phyloP scores from a whole-genome alignment of 306 rosid genomes.

The Fragaria ananassa region DNA sequence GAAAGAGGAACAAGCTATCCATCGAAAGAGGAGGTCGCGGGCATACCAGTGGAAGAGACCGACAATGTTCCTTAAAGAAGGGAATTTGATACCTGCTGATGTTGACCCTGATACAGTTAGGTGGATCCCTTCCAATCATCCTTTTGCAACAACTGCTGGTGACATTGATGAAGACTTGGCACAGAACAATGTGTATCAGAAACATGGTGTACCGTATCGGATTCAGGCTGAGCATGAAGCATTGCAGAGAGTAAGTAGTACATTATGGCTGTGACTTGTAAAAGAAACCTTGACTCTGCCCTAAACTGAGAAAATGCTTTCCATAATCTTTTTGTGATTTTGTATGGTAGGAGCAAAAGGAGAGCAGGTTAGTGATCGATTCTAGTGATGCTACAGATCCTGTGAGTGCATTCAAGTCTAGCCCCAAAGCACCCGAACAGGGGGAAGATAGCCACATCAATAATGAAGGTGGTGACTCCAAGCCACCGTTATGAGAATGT shows the following conservation, averaged over 20 bases:
- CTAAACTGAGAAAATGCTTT: not conserved
- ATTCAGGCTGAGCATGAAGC: conserved; percentile 96
- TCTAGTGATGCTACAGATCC: conserved; percentile 57
- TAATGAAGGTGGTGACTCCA: conserved; percentile 42
- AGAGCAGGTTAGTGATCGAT: conserved; percentile 53
- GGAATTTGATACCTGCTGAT: conserved; percentile 74
- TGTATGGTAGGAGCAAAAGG: conserved; percentile 64
- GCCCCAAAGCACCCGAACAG: conserved; percentile 41
- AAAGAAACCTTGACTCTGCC: not conserved
- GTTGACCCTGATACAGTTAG: conserved; percentile 87
- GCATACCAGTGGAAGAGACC: conserved; percentile 99
- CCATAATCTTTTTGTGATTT: not conserved
- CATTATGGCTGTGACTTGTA: not conserved
- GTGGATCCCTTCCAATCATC: conserved; percentile 96
- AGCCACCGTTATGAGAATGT: conserved; percentile 31
- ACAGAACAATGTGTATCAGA: conserved; percentile 78
- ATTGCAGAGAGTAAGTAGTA: conserved; percentile 63
- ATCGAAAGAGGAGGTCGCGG: conserved; percentile 82
- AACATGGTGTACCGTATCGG: conserved; percentile 91
- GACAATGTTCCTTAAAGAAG: conserved; percentile 80
- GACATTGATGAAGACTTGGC: conserved; percentile 88
- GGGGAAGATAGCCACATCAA: conserved; percentile 44
- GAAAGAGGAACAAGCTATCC: conserved; percentile 67
- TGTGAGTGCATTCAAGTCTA: conserved; percentile 57
- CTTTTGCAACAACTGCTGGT: conserved; percentile 82